Conservation (phyloP, 805 yeast genomes). For the Kockiozyma suomiensis region DNA sequence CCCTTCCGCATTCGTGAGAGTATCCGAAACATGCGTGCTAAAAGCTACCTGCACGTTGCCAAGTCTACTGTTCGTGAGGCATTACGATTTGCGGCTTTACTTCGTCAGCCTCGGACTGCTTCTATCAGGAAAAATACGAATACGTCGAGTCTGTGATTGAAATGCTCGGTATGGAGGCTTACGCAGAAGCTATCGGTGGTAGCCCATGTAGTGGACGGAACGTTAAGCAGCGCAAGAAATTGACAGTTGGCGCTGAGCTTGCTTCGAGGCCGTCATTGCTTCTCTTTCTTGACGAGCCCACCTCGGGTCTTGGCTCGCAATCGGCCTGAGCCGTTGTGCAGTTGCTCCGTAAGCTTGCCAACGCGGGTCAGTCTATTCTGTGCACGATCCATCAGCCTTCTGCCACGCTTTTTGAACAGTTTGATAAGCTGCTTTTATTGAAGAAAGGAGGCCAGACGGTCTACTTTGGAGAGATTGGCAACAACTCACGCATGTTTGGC, state of each 20-base stretch:
- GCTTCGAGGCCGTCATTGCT: constrained; percentile 68
- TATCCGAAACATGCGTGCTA: constrained; percentile 7
- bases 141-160: constrained; percentile 72
- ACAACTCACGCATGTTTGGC: constrained; percentile 63
- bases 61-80: constrained; percentile 79
- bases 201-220: constrained; percentile 71
- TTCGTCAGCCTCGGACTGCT: constrained; percentile 66
- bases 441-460: constrained; percentile 80
- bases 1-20: constrained; percentile 37
- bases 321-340: constrained; percentile 71
- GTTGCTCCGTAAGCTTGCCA: constrained; percentile 65
- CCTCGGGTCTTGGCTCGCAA: constrained; percentile 66
- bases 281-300: constrained; percentile 67
- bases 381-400: constrained; percentile 83
- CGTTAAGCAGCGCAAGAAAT: constrained; percentile 68
- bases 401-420: constrained; percentile 66
- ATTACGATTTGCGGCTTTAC: constrained; percentile 66
- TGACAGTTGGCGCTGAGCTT: constrained; percentile 71
- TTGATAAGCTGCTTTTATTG: constrained; percentile 66
- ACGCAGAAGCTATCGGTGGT: constrained; percentile 81
- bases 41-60: constrained; percentile 54
- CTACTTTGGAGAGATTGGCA: constrained; percentile 80
- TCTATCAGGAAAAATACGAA: constrained; percentile 60
- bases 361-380: constrained; percentile 72
- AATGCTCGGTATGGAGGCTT: constrained; percentile 66